Evolutionary conservation across 1,284 basidiomycete species (phyloP), one percentile per base, ranked within the genome.

Genomic region (Cystobasidium sp.): DNA sequence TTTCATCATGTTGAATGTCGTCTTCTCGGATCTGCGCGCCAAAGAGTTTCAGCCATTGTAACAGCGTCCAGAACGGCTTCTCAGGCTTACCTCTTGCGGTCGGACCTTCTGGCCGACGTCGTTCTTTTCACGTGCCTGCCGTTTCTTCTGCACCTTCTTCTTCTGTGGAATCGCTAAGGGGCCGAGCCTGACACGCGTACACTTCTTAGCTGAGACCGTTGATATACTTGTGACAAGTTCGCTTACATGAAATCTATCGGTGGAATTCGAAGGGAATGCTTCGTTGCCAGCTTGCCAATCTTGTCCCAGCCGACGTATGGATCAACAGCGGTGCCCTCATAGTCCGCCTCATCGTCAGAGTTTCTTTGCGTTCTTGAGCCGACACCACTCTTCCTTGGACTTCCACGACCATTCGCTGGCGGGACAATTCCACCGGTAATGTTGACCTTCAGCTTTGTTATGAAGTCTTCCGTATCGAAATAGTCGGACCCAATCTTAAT

Each of bases 381-480:
- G 49, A 16, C 55, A 31, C 31, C 31, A 31, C 31, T 31, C 31
- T 31, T 31, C 31, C 31, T 31, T 31, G 31, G 31, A 31, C 31
- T 31, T 5, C 31, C 31, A 31, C 31, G 31, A 10, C 56, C 18
- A 22, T 59, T 59, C 1, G 18, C 56, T 20, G 39, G 56, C 47
- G 75, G 4, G 78, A 79, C 73, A 14, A 76, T 46, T 18, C 85
- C 84, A 1, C 89, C 89, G 20, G 90, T 90, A 88, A 92, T 89
- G 78, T 88, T 90, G 10, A 84, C 86, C 61, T 89, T 83, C 24
- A 93, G 84, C 78, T 89, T 89, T 1, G 87, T 82, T 58, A 94
- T 84, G 78, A 92, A 93, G 75, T 94, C 92, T 75, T 93, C 91
- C 44, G 90, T 84, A 80, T 94, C 93, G 80, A 94, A 94, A 18